phyloP scores from a whole-genome alignment of 352 stramenopile species.

The Elongisporangium prolatum region DNA sequence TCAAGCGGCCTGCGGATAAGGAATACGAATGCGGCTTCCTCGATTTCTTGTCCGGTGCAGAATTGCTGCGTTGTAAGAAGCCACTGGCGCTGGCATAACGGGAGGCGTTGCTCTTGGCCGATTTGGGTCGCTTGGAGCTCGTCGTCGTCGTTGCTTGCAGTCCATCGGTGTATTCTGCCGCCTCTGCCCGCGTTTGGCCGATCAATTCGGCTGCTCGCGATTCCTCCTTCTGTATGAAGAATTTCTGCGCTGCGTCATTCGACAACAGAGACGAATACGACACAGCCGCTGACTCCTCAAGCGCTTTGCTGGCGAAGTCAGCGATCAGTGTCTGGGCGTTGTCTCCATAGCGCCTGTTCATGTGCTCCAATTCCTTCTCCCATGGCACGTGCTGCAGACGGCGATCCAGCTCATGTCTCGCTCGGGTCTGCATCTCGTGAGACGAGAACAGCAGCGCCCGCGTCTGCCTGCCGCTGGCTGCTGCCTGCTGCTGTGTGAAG shows the following conservation, averaged over 20 bases:
- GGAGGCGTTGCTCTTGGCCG: not conserved
- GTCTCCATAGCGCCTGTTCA: conserved; percentile 47
- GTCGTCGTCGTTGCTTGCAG: not conserved
- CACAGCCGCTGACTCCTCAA: conserved; percentile 3
- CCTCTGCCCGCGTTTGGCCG: not conserved
- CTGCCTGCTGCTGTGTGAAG: conserved; percentile 31
- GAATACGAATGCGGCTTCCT: conserved; percentile 11
- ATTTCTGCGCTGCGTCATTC: not conserved
- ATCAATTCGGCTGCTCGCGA: not conserved
- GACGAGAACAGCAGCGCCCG: conserved; percentile 35
- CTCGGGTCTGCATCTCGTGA: conserved; percentile 35
- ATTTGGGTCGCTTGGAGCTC: not conserved
- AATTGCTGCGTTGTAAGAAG: not conserved
- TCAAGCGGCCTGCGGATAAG: conserved; percentile 5
- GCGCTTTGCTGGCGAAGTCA: conserved; percentile 18
- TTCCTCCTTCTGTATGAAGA: not conserved
- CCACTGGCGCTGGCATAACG: not conserved
- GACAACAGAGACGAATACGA: not conserved
- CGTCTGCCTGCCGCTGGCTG: not conserved
- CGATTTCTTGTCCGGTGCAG: not conserved
- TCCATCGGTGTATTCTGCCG: not conserved
- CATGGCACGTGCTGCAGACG: conserved; percentile 13
- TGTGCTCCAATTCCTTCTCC: conserved; percentile 46
- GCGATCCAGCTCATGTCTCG: not conserved
- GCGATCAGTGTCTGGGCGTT: conserved; percentile 23